Percentiles rank a stretch among this genome's conserved stretches.
Conservation (phyloP, 768 basidiomycete species). For the Suillus fuscotomentosus region DNA sequence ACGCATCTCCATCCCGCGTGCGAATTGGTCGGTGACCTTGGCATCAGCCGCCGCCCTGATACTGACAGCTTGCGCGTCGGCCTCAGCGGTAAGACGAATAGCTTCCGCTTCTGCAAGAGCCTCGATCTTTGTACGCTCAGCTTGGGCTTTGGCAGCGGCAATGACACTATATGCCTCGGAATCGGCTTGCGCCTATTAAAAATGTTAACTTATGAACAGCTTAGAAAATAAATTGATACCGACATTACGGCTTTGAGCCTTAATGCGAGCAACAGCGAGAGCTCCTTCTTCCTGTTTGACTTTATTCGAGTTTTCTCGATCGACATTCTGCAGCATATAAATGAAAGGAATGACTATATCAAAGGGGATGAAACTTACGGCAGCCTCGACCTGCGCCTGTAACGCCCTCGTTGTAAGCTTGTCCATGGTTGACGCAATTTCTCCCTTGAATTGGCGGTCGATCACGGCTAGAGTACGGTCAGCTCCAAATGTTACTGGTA, state of each 20-base stretch:
- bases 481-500: constrained; percentile 6
- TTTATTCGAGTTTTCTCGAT: constrained; percentile 84
- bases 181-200: constrained; percentile 61
- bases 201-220: constrained; percentile 9
- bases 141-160: constrained; percentile 72
- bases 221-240: constrained; percentile 9
- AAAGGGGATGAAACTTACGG: constrained; percentile 41
- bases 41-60: constrained; percentile 65
- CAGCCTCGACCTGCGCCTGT: constrained; percentile 86
- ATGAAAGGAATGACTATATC: not conserved
- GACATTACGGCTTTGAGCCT: constrained; percentile 59
- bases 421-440: constrained; percentile 83
- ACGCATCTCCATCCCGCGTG: constrained; percentile 73
- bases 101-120: constrained; percentile 79
- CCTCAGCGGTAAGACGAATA: constrained; percentile 70
- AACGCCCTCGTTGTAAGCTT: constrained; percentile 81
- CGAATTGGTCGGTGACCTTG: constrained; percentile 60
- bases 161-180: constrained; percentile 73
- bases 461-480: constrained; percentile 63
- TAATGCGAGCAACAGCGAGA: constrained; percentile 74
- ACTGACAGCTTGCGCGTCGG: constrained; percentile 67
- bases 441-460: constrained; percentile 86
- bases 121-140: constrained; percentile 62
- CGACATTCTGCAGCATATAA: constrained; percentile 58
- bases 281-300: constrained; percentile 84